These are phyloP conservation scores for Neopestalotiopsis sp. DNA, from an alignment of 2,329 filamentous ascomycete species.

Conservation along the genomic window DNA sequence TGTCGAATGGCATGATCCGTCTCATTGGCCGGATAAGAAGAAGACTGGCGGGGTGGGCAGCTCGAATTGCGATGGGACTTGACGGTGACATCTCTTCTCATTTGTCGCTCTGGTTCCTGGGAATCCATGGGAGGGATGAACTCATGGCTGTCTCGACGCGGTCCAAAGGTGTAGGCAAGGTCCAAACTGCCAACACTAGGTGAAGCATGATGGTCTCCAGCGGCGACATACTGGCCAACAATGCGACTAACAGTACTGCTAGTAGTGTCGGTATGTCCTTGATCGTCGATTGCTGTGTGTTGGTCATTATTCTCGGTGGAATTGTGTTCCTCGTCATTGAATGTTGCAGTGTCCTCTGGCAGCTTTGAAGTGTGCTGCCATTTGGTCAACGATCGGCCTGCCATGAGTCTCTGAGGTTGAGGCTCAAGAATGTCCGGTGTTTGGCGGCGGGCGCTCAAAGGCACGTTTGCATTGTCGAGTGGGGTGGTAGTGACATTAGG, in stretches of 20 bases:
- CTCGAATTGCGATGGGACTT: not conserved
- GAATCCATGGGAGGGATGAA: conserved; percentile 20
- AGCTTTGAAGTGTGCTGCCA: conserved; percentile 14
- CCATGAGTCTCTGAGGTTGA: conserved; percentile 12
- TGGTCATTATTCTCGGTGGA: not conserved
- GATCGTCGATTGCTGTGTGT: not conserved
- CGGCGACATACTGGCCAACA: conserved; percentile 34
- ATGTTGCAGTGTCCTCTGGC: not conserved
- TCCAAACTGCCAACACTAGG: conserved; percentile 18
- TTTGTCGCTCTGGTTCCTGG: not conserved
- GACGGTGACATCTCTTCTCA: not conserved
- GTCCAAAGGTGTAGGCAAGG: conserved; percentile 16
- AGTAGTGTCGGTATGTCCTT: not conserved
- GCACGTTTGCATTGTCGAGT: not conserved
- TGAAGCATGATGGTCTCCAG: not conserved
- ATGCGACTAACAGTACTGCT: conserved; percentile 39
- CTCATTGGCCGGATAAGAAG: not conserved
- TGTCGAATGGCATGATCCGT: not conserved
- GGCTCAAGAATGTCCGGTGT: conserved; percentile 10
- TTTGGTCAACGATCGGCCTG: conserved; percentile 20
- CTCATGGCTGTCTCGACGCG: conserved; percentile 6
- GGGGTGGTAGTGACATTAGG: not conserved
- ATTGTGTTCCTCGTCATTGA: not conserved
- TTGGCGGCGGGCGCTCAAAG: not conserved
- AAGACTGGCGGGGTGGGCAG: not conserved